Base-by-base conservation (phyloP, 1,284 basidiomycete genomes). In the Trichosporon asahii region DNA sequence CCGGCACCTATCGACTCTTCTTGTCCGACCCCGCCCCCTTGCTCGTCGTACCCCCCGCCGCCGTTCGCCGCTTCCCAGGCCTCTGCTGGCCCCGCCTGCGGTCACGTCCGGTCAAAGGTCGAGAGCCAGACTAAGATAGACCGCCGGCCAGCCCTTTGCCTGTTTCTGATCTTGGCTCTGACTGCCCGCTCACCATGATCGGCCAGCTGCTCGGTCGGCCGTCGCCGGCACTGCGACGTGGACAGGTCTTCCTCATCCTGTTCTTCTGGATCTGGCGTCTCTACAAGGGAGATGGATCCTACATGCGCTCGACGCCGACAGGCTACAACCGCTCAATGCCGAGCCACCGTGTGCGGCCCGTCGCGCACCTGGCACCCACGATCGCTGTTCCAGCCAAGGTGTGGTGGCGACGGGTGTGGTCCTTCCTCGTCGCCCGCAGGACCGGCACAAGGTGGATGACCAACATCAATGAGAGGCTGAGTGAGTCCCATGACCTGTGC, bases 201-300 rank as follows among this genome's bases (percentile, higher is more conserved):
- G 92, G 94, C 84, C 91, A 93, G 78, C 82, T 94, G 61, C 83
- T 91, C 6, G 93, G 93, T 57, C 88, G 89, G 33, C 93, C 93
- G 2, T 91, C 85, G 76, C 87, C 89, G 15, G 87, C 88, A 12
- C 91, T 91, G 88, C 91, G 91, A 76, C 87, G 93, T 37, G 85
- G 88, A 8, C 91, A 94, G 84, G 89, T 89, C 72, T 90, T 94
- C 79, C 86, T 96, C 61, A 91, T 96, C 76, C 87, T 97, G 72
- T 80, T 93, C 80, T 96, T 98, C 84, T 97, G 95, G 92, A 76
- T 91, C 67, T 94, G 90, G 88, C 85, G 91, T 37, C 89, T 98
- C 67, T 79, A 88, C 53, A 86, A 87, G 27, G 92, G 92, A 5
- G 89, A 90, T 75, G 86, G 89, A 85, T 85, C 14, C 89, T 89